These are phyloP conservation scores for Orbilia oligospora DNA, from an alignment of 2,329 filamentous ascomycete species.

Conservation along the genomic window DNA sequence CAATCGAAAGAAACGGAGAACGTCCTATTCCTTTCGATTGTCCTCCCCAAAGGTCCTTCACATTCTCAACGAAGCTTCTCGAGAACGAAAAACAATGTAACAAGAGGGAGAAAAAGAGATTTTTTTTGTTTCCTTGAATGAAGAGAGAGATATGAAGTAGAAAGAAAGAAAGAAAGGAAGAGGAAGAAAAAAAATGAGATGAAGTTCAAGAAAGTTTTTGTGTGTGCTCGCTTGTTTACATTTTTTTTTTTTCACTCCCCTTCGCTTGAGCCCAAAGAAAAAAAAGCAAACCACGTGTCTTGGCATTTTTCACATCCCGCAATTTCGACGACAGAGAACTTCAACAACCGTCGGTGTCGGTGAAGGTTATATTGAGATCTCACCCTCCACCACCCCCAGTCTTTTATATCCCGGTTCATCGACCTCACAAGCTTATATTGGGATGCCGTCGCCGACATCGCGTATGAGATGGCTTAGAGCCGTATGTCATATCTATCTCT, in stretches of 20 bases:
- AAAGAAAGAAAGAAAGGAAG: background rate
- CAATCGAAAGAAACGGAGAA: conserved; percentile 53
- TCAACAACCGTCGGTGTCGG: conserved; percentile 5
- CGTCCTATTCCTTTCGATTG: conserved; percentile 34
- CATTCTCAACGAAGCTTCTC: conserved; percentile 29
- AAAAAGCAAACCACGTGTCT: conserved; percentile 17
- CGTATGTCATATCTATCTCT: conserved; percentile 48
- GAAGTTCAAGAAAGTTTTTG: conserved; percentile 45
- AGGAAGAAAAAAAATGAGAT: conserved; percentile 33
- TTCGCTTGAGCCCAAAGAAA: background rate
- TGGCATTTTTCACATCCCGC: conserved; percentile 22
- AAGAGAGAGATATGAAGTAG: too few species aligned
- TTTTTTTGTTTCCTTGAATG: too few species aligned
- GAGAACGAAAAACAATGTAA: background rate
- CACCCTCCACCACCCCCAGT: too few species aligned
- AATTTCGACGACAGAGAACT: conserved; percentile 30
- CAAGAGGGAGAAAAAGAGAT: background rate
- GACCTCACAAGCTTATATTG: conserved; percentile 1
- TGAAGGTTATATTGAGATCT: conserved; percentile 21
- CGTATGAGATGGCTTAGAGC: conserved; percentile 62
- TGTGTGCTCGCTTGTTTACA: conserved; percentile 52
- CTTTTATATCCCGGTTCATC: conserved; percentile 10
- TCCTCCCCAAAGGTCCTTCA: conserved; percentile 27
- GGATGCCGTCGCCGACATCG: conserved; percentile 62
- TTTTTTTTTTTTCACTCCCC: conserved; percentile 31